Conservation (phyloP, 257 asterid genomes). For the Petunia secreta region DNA sequence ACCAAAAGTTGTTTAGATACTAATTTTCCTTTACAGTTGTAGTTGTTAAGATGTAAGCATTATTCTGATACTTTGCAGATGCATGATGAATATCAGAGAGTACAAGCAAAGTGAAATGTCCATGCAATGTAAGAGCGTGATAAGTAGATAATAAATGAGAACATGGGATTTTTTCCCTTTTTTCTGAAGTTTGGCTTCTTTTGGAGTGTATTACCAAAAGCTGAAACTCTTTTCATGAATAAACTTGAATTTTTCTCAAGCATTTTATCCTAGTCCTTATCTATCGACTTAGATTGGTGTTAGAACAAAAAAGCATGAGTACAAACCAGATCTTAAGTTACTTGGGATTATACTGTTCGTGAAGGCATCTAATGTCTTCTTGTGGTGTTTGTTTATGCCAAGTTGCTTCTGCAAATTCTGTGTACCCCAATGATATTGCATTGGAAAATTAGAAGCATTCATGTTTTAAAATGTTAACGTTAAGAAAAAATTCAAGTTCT, state of each 20-base stretch:
- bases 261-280: neutral
- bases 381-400: neutral
- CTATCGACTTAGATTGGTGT: neutral
- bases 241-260: neutral
- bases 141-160: constrained; percentile 42
- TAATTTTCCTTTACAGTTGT: constrained; percentile 22
- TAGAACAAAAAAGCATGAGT: neutral
- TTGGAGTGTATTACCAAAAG: neutral
- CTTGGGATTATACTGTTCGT: neutral
- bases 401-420: neutral
- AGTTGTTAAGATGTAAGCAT: constrained; percentile 30
- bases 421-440: neutral
- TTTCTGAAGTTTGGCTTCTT: constrained; percentile 14
- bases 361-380: neutral
- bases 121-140: constrained; percentile 45
- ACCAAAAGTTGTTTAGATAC: constrained; percentile 1
- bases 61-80: constrained; percentile 56
- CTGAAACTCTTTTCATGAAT: neutral
- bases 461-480: neutral
- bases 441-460: neutral
- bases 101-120: constrained; percentile 44
- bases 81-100: constrained; percentile 69
- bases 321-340: neutral
- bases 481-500: neutral
- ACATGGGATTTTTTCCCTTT: constrained; percentile 29